phyloP scores from a whole-genome alignment of 768 basidiomycete species.

The Tulasnella calospora region DNA sequence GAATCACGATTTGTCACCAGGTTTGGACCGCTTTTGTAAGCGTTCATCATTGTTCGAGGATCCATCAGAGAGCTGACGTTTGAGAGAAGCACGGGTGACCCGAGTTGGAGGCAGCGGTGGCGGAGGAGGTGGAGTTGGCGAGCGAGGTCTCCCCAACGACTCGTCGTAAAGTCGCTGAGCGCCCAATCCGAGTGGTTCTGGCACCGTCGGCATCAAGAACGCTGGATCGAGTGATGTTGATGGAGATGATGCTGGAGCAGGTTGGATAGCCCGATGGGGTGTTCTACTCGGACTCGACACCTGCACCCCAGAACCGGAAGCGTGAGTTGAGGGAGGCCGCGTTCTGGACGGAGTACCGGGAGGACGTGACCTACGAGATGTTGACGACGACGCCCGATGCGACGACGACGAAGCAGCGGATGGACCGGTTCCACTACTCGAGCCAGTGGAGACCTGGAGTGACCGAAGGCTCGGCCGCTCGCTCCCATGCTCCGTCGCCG shows the following conservation, averaged over 20 bases:
- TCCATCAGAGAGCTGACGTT: background rate
- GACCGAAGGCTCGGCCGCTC: background rate
- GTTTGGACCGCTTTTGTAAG: conserved; percentile 9
- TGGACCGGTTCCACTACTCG: conserved; percentile 2
- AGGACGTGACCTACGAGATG: background rate
- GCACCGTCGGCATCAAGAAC: background rate
- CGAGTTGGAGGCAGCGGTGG: background rate
- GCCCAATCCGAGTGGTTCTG: background rate
- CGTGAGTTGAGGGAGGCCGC: background rate
- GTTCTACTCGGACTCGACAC: conserved; percentile 14
- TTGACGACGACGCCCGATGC: conserved; percentile 6
- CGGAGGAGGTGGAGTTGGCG: background rate
- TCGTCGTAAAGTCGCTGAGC: conserved; percentile 14
- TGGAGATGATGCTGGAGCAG: conserved; percentile 4
- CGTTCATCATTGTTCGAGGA: background rate
- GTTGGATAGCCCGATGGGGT: conserved; percentile 6
- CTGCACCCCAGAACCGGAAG: conserved; percentile 1
- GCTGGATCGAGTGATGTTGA: conserved; percentile 1
- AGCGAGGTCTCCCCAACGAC: background rate
- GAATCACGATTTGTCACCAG: background rate
- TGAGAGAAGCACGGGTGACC: conserved; percentile 8
- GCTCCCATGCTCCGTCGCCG: background rate
- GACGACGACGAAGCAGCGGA: conserved; percentile 7
- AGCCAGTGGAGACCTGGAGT: background rate
- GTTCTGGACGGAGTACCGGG: conserved; percentile 1